Conservation (phyloP, 352 stramenopile genomes). For the Thraustochytrium sp. region DNA sequence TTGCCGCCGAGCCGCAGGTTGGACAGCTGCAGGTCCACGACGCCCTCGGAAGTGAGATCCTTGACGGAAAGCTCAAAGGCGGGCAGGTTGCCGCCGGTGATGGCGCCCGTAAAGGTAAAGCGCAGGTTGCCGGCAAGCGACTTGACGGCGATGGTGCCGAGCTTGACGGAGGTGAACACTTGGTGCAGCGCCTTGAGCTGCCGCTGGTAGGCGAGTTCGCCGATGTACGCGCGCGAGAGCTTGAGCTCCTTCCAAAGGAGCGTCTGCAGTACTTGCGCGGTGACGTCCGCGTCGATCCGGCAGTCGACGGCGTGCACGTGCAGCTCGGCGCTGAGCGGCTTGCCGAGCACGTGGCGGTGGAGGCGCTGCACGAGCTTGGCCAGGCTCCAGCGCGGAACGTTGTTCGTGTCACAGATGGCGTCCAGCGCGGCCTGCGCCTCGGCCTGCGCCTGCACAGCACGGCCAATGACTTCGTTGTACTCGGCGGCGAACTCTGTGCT, state of each 20-base stretch:
- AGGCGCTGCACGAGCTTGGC: conserved; percentile 13
- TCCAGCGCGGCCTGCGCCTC: background rate
- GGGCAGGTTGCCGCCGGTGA: background rate
- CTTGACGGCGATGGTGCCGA: background rate
- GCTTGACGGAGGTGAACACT: background rate
- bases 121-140: conserved; percentile 10
- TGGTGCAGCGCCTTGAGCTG: background rate
- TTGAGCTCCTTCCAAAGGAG: background rate
- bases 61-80: conserved; percentile 37
- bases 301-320: conserved; percentile 21
- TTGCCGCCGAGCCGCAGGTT: conserved; percentile 22
- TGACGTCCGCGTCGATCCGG: background rate
- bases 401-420: conserved; percentile 8
- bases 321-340: background rate
- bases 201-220: background rate
- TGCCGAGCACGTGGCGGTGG: background rate
- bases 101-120: background rate
- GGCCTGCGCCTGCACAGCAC: background rate
- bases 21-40: conserved; percentile 16
- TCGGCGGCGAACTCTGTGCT: conserved; percentile 5
- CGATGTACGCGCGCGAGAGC: background rate
- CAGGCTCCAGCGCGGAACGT: conserved; percentile 11
- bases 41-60: conserved; percentile 20
- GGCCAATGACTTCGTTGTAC: background rate
- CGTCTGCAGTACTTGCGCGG: background rate